These are phyloP conservation scores for Wickerhamomyces chambardii DNA, from an alignment of 805 yeast genomes.

Conservation along the genomic window DNA sequence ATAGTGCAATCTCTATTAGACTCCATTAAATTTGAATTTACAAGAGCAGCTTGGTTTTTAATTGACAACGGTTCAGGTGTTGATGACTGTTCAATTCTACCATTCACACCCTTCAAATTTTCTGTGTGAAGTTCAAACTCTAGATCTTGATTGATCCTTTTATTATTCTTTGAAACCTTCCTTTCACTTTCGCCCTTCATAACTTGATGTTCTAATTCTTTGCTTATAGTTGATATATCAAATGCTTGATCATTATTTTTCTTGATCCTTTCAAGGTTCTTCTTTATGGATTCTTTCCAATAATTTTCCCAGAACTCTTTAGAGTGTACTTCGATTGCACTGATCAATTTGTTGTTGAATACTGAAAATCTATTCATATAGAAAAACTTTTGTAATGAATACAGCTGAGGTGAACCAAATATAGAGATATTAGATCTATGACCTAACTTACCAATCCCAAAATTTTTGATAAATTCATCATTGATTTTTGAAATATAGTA, in stretches of 20 bases:
- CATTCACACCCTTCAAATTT: conserved; percentile 3
- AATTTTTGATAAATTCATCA: conserved; percentile 25
- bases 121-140: background rate
- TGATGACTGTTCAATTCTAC: conserved; percentile 3
- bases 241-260: conserved; percentile 25
- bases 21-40: no score
- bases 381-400: conserved; percentile 40
- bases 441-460: conserved; percentile 32
- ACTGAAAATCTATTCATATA: conserved; percentile 38
- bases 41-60: no score
- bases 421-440: conserved; percentile 21
- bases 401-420: conserved; percentile 54
- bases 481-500: conserved; percentile 42
- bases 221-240: conserved; percentile 17
- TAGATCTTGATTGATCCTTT: background rate
- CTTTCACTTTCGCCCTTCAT: no score
- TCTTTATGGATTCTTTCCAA: conserved; percentile 34
- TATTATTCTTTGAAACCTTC: conserved; percentile 2
- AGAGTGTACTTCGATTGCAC: conserved; percentile 24
- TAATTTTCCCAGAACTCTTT: conserved; percentile 43
- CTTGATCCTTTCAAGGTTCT: conserved; percentile 27
- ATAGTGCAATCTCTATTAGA: background rate
- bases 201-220: conserved; percentile 6
- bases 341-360: conserved; percentile 14
- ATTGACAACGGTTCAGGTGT: conserved; percentile 10